Percentiles rank a stretch among this genome's conserved stretches.
Conservation (phyloP, 768 basidiomycete species). For the Cubamyces lactineus region DNA sequence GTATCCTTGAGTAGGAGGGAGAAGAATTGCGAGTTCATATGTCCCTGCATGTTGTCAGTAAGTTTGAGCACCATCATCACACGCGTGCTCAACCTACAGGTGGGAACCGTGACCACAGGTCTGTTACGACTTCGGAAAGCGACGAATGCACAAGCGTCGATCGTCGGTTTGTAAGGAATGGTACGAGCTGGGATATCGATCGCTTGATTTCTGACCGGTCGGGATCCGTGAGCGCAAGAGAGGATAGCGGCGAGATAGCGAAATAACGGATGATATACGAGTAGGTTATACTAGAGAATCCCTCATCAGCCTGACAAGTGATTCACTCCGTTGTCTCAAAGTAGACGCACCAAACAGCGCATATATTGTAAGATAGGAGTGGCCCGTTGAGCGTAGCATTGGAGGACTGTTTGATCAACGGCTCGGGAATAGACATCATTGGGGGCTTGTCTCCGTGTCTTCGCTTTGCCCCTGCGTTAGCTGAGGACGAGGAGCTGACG, state of each 20-base stretch:
- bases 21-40: constrained; percentile 46
- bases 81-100: constrained; percentile 41
- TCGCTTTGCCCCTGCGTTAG: background rate
- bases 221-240: constrained; percentile 40
- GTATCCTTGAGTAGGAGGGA: constrained; percentile 61
- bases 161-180: constrained; percentile 65
- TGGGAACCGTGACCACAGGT: constrained; percentile 67
- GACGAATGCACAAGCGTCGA: constrained; percentile 57
- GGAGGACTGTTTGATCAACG: constrained; percentile 43
- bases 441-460: constrained; percentile 44
- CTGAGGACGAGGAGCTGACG: constrained; percentile 1
- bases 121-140: constrained; percentile 56
- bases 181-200: constrained; percentile 55
- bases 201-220: constrained; percentile 52
- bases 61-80: background rate
- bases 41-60: constrained; percentile 29
- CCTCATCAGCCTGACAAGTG: background rate
- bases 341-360: constrained; percentile 62
- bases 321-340: background rate
- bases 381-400: constrained; percentile 22
- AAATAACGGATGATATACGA: constrained; percentile 67
- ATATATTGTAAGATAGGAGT: constrained; percentile 68
- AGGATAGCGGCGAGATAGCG: constrained; percentile 58
- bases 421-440: constrained; percentile 49
- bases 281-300: constrained; percentile 61